Percentiles rank a stretch among this genome's conserved stretches.
phyloP scores from a whole-genome alignment of 2,329 filamentous ascomycete genomes.

The Cytospora piceae region DNA sequence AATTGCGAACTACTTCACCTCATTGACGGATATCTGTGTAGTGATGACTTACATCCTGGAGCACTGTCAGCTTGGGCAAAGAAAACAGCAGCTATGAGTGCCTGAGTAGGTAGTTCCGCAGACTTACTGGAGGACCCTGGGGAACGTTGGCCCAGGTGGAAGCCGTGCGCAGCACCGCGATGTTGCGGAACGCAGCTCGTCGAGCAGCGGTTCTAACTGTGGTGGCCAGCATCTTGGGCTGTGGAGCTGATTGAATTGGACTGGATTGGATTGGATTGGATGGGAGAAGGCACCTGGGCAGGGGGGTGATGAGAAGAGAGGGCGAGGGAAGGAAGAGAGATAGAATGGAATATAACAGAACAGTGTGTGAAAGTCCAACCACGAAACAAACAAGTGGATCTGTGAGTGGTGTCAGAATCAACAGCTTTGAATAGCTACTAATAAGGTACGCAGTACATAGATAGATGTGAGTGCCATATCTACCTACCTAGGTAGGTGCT shows the following conservation, averaged over 20 bases:
- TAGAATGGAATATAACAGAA: background rate
- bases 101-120: conserved; percentile 30
- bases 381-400: background rate
- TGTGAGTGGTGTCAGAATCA: background rate
- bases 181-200: conserved; percentile 49
- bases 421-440: background rate
- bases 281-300: background rate
- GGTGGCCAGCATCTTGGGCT: conserved; percentile 54
- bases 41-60: conserved; percentile 30
- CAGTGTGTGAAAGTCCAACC: background rate
- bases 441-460: background rate
- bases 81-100: conserved; percentile 44
- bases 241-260: background rate
- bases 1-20: conserved; percentile 14
- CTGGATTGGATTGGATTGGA: background rate
- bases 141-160: conserved; percentile 91
- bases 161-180: conserved; percentile 57
- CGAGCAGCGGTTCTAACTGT: conserved; percentile 58
- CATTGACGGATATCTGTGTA: background rate
- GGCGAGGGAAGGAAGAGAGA: background rate
- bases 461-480: no score
- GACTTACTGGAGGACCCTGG: conserved; percentile 71
- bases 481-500: no score
- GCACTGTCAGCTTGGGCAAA: conserved; percentile 29
- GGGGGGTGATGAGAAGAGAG: background rate